Base-by-base conservation (phyloP, 257 asterid genomes). In the Cynanchum wilfordii region DNA sequence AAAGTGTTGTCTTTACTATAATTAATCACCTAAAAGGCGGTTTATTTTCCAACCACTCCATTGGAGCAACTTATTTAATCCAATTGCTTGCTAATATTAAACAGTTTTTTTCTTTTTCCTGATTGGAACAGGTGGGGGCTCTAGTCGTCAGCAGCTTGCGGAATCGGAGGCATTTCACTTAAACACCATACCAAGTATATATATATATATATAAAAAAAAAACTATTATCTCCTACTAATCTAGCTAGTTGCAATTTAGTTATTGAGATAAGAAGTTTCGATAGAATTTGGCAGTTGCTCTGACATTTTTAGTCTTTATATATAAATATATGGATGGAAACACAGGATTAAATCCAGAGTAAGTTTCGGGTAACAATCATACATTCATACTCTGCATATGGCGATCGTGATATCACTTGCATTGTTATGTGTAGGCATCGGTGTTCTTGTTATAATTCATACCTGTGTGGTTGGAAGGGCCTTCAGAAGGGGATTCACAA, bases 391-490 rank as follows among this genome's bases (percentile, higher is more conserved):
- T 79, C 82, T 1, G 36, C 73, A 44, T 42, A 86, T 89, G 96
- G 86, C 83, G 27, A 81, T 89, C 6, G 78, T 81, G 36, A 72
- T 88, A n/a, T 87, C 95, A 25, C 36, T 84, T 42, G 47, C 82
- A 13, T 22, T 88, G 19, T 83, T 91, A 13, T 82, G 83, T 63
- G 44, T 85, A 1, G 92, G 88, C 3, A 80, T 91, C 40, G 87
- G 84, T 1, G 47, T 84, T 59, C 67, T 87, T 0, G 73, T 91
- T 24, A 54, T 89, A 33, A 82, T 91, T 81, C 96, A 88, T 52
- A 80, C 83, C 10, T 91, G 95, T 70, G 58, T 91, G 0, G 90
- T 88, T 13, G 85, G 92, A 75, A 80, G 91, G 79, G 76, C 84
- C 3, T 70, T 86, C 25, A 60, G 88, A 20, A 69, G 76, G 52